Percentiles rank a stretch among this genome's conserved stretches.
phyloP scores from a whole-genome alignment of 1,284 basidiomycete genomes.

The Athelia sp. region DNA sequence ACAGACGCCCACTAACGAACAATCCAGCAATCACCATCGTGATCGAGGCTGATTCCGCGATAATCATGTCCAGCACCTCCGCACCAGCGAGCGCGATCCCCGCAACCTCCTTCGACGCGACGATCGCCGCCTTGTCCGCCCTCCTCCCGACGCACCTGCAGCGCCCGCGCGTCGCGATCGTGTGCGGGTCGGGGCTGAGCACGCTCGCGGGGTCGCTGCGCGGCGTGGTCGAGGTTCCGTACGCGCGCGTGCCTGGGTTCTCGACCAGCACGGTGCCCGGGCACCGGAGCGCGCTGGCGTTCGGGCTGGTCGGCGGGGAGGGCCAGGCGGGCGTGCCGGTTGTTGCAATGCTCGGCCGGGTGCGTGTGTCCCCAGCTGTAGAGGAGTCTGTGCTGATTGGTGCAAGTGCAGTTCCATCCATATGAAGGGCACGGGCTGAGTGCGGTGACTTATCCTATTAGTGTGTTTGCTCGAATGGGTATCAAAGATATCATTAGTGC shows the following conservation, averaged over 20 bases:
- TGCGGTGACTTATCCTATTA: conserved; percentile 72
- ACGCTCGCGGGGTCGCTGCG: conserved; percentile 56
- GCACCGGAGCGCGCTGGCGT: conserved; percentile 73
- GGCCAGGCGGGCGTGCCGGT: conserved; percentile 52
- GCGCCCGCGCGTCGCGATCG: conserved; percentile 64
- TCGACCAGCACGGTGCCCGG: conserved; percentile 75
- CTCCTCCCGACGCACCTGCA: conserved; percentile 40
- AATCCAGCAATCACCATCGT: no score
- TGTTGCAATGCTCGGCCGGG: conserved; percentile 82
- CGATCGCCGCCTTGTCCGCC: conserved; percentile 30
- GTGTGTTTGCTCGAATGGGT: conserved; percentile 71
- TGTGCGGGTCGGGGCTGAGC: conserved; percentile 74
- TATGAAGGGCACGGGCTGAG: conserved; percentile 75
- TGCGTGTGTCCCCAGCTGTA: conserved; percentile 32
- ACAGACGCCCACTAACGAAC: no score
- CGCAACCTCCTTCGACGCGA: conserved; percentile 27
- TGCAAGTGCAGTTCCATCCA: conserved; percentile 50
- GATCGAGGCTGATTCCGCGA: no score
- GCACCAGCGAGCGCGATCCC: background rate
- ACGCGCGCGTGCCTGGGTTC: conserved; percentile 61
- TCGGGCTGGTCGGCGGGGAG: conserved; percentile 63
- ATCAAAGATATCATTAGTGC: conserved; percentile 65
- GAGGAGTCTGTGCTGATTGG: background rate
- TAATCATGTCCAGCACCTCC: no score
- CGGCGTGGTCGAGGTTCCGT: conserved; percentile 52